phyloP scores from a whole-genome alignment of 441 rosid species.

The Biscutella laevigata region DNA sequence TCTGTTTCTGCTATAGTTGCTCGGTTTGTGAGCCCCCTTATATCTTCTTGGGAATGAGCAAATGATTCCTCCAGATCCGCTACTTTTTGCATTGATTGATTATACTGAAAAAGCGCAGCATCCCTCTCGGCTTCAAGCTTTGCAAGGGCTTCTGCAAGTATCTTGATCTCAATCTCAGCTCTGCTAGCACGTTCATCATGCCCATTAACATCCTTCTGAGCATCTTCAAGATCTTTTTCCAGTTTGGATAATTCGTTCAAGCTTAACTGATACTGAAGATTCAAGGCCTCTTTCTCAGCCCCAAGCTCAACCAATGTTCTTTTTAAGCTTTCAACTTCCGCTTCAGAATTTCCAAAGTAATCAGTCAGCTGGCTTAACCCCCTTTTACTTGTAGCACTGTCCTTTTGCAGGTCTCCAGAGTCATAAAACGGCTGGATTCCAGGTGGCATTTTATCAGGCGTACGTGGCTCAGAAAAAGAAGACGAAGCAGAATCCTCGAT shows the following conservation, averaged over 20 bases:
- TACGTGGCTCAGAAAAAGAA: conserved; percentile 43
- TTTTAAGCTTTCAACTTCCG: conserved; percentile 41
- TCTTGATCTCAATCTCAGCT: conserved; percentile 50
- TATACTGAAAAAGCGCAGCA: conserved; percentile 39
- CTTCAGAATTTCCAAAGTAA: conserved; percentile 23
- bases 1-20: conserved; percentile 45
- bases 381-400: conserved; percentile 34
- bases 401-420: conserved; percentile 33
- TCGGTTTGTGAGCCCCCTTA: conserved; percentile 29
- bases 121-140: conserved; percentile 56
- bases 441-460: conserved; percentile 46
- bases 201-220: conserved; percentile 38
- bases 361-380: conserved; percentile 59
- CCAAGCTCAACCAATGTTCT: conserved; percentile 42
- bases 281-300: conserved; percentile 48
- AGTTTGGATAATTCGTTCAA: conserved; percentile 42
- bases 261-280: conserved; percentile 38
- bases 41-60: conserved; percentile 28
- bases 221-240: conserved; percentile 39
- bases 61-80: conserved; percentile 38
- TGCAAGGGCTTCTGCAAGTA: conserved; percentile 43
- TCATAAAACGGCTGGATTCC: conserved; percentile 30
- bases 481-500: conserved; percentile 46
- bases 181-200: conserved; percentile 52
- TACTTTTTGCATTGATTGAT: conserved; percentile 41